phyloP scores from a whole-genome alignment of 495 filamentous ascomycete species.

The Hypoxylon intermedium region DNA sequence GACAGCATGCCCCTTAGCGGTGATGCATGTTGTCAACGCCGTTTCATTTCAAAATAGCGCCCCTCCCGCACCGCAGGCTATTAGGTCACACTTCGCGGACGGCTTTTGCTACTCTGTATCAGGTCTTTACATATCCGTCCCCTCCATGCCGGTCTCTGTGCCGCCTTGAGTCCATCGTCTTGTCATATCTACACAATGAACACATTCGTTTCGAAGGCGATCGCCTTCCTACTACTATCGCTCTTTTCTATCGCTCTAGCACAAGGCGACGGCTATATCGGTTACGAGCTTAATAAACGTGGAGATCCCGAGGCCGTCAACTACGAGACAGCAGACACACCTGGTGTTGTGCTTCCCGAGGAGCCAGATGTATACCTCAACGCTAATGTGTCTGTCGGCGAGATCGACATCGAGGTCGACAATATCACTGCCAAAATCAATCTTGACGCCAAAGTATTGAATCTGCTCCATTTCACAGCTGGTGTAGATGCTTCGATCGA shows the following conservation, averaged over 20 bases:
- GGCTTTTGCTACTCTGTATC: constrained; percentile 2
- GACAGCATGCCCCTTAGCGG: background rate
- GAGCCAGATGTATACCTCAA: constrained; percentile 65
- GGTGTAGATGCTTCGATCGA: constrained; percentile 63
- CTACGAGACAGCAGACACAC: constrained; percentile 60
- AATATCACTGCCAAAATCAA: constrained; percentile 68
- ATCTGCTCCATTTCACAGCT: constrained; percentile 62
- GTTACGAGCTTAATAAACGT: constrained; percentile 58
- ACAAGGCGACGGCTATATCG: constrained; percentile 56
- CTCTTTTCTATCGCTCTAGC: constrained; percentile 30
- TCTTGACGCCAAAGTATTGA: constrained; percentile 62
- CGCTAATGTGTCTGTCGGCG: constrained; percentile 58
- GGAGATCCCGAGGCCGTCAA: constrained; percentile 56
- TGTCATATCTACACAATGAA: constrained; percentile 35
- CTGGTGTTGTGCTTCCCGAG: constrained; percentile 47
- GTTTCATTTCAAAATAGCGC: constrained; percentile 16
- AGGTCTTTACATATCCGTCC: background rate
- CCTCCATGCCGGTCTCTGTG: background rate
- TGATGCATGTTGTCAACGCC: constrained; percentile 5
- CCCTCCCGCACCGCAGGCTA: background rate
- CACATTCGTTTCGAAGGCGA: constrained; percentile 31
- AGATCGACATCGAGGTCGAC: constrained; percentile 60
- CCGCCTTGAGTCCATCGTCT: background rate
- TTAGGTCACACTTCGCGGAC: constrained; percentile 1
- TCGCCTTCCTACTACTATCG: constrained; percentile 36